Evolutionary conservation across 2,329 filamentous ascomycete genomes (phyloP), one percentile per base, ranked within the genome.

Genomic region (Xylariales sp.): DNA sequence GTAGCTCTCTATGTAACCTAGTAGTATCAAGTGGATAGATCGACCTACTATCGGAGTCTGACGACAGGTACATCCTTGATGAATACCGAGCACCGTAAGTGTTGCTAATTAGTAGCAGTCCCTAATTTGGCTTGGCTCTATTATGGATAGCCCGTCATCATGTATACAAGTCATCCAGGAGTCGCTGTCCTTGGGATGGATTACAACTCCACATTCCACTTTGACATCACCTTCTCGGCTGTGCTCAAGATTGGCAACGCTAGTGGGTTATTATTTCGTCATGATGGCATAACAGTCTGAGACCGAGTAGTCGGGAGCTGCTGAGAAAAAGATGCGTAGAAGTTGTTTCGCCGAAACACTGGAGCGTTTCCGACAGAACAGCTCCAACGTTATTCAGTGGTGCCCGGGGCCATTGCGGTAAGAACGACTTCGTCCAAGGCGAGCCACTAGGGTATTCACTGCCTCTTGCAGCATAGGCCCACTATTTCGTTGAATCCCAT

Each of bases 321-420:
- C 32, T 9, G 16, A 3, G n/a, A n/a, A n/a, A n/a, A n/a, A n/a
- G n/a, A n/a, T n/a, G n/a, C n/a, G n/a, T n/a, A n/a, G n/a, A n/a
- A n/a, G n/a, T n/a, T n/a, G n/a, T 45, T 37, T 45, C 37, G 14
- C 36, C 36, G 38, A 46, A 46, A 46, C 44, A 28, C 32, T 34
- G 40, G 44, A 31, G 25, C 34, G 43, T 45, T 40, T 42, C 43
- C 43, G 43, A 42, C 39, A 45, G 39, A 45, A 22, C 34, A 39
- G 39, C 29, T 42, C 27, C 38, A 42, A 37, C 31, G 31, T 27
- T 40, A 20, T 22, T 32, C n/a, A 14, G 16, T 16, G 19, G 29
- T 15, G 38, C 25, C 9, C 20, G 25, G 25, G 15, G 12, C 22
- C 34, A 18, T 11, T 12, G 15, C 36, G 36, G 36, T 11, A 29